Conservation (phyloP, 2,329 filamentous ascomycete genomes). For the Colletotrichum abscissum region DNA sequence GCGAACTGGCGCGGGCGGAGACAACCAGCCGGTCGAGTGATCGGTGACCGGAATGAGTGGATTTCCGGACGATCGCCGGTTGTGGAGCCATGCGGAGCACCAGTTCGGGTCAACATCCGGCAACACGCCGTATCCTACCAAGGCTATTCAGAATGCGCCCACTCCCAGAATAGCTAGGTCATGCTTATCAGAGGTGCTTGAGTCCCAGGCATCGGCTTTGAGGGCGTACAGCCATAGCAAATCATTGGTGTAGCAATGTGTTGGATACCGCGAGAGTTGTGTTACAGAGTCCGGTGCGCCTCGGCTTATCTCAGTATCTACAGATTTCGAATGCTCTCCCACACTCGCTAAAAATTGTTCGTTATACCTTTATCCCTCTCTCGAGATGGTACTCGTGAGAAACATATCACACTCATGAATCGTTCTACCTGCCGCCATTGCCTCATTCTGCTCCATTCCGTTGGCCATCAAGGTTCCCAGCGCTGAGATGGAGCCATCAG, state of each 20-base stretch:
- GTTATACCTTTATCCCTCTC: not conserved
- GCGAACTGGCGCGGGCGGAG: not conserved
- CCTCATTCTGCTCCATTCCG: slow-evolving; percentile 10
- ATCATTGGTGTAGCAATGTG: not conserved
- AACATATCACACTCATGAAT: not conserved
- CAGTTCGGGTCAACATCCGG: not conserved
- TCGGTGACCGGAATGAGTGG: not conserved
- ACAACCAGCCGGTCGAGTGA: not conserved
- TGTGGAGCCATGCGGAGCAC: not conserved
- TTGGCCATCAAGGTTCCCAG: slow-evolving; percentile 32
- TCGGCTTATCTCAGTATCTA: not conserved
- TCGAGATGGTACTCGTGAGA: too few relatives aligned
- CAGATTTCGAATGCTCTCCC: not conserved
- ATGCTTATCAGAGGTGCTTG: not conserved
- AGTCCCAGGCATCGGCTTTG: not conserved
- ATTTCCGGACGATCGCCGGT: not conserved
- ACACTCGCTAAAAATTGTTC: not conserved
- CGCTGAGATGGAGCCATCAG: slow-evolving; percentile 4
- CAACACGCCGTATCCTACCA: not conserved
- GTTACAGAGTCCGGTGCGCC: not conserved
- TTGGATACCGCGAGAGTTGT: not conserved
- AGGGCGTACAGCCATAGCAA: not conserved
- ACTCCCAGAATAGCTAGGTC: not conserved
- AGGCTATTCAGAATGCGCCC: not conserved
- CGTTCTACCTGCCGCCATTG: slow-evolving; percentile 6